Conservation (phyloP, 805 yeast genomes). For the Suhomyces prunicola region DNA sequence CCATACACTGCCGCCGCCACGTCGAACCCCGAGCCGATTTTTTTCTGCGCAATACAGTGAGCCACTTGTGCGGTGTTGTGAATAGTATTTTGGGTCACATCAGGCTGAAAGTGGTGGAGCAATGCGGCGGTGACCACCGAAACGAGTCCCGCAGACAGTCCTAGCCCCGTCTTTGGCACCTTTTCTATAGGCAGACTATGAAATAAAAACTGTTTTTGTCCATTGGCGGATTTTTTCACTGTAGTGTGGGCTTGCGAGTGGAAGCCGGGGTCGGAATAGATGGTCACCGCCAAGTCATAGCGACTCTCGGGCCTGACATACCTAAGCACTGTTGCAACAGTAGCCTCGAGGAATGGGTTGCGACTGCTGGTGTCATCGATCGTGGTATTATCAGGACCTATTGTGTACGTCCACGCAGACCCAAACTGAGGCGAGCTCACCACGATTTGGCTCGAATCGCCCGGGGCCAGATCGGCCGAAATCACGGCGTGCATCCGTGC, state of each 20-base stretch:
- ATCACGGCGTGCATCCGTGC: slow-evolving; percentile 84
- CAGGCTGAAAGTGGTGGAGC: slow-evolving; percentile 41
- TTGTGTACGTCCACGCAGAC: slow-evolving; percentile 57
- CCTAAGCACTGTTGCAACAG: slow-evolving; percentile 52
- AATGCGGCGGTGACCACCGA: slow-evolving; percentile 74
- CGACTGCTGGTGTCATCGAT: neutral
- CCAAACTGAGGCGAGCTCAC: slow-evolving; percentile 76
- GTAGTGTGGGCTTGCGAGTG: slow-evolving; percentile 67
- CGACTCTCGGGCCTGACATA: slow-evolving; percentile 42
- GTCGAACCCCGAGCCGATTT: slow-evolving; percentile 96
- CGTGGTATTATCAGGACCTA: slow-evolving; percentile 25
- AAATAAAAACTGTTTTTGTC: slow-evolving; percentile 48
- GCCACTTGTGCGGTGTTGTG: slow-evolving; percentile 87
- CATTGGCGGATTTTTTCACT: slow-evolving; percentile 31
- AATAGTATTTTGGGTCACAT: slow-evolving; percentile 30
- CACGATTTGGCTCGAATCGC: slow-evolving; percentile 23
- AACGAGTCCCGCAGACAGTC: slow-evolving; percentile 93
- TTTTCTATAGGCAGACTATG: slow-evolving; percentile 60
- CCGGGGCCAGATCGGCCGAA: slow-evolving; percentile 6
- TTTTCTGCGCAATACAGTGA: slow-evolving; percentile 92
- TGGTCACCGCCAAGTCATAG: slow-evolving; percentile 47
- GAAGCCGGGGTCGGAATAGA: slow-evolving; percentile 84
- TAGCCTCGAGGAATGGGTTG: slow-evolving; percentile 76
- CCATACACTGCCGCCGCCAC: slow-evolving; percentile 96
- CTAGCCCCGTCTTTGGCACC: slow-evolving; percentile 92